Conservation (phyloP, 2,329 filamentous ascomycete species). For the Aspergillus neotritici region DNA sequence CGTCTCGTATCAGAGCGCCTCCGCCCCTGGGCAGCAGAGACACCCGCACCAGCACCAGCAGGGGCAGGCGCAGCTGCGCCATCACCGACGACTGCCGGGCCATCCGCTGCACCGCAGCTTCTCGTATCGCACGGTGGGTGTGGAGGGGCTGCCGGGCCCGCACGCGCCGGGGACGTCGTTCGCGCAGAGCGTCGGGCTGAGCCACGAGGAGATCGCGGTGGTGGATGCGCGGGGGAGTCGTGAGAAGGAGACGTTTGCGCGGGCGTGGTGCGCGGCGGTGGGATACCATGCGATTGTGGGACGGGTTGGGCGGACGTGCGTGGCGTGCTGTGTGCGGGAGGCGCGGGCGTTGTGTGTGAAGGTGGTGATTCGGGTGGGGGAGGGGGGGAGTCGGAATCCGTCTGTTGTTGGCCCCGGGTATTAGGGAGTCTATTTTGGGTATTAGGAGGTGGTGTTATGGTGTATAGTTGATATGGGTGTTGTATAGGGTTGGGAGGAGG, state of each 20-base stretch:
- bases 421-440: too few species aligned
- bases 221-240: constrained; percentile 32
- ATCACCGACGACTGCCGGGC: constrained; percentile 29
- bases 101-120: constrained; percentile 36
- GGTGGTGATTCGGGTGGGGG: constrained; percentile 37
- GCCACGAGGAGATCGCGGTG: constrained; percentile 24
- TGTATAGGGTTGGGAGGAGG: too few species aligned
- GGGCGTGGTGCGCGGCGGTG: constrained; percentile 42
- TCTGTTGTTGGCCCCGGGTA: too few species aligned
- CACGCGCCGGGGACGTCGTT: constrained; percentile 6
- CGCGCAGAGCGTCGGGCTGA: not conserved
- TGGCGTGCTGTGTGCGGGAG: constrained; percentile 41
- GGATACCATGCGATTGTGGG: constrained; percentile 40
- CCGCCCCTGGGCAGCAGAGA: not conserved
- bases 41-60: constrained; percentile 4
- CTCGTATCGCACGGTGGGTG: constrained; percentile 26
- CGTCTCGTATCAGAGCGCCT: constrained; percentile 8
- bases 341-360: constrained; percentile 36
- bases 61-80: constrained; percentile 5
- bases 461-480: too few species aligned
- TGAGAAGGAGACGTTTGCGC: constrained; percentile 37
- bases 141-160: constrained; percentile 20
- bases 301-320: constrained; percentile 33
- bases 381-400: constrained; percentile 2
- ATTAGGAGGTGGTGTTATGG: too few species aligned